Base-by-base conservation (phyloP, 176 grass and related monocot species). In the Poa pratensis region DNA sequence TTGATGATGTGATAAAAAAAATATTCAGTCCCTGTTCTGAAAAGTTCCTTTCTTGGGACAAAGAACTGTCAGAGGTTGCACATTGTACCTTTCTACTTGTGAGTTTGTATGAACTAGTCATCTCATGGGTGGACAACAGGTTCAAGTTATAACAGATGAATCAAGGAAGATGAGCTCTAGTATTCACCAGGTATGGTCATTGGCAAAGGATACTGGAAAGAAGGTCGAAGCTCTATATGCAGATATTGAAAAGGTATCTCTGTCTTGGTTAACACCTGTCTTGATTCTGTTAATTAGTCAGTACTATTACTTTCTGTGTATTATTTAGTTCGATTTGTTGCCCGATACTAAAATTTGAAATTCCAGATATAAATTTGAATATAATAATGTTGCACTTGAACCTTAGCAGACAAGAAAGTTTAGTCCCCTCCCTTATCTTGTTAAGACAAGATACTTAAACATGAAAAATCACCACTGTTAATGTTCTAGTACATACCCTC, bases 141-240 rank as follows among this genome's bases (percentile, higher is more conserved):
- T 85, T 85, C 61, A 82, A 86, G 63, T 70, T 54, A 12, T 81
- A 42, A 81, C 51, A 68, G 83, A 76, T 77, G 78, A 71, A 61
- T 86, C 77, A 64, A 64, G 51, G 39, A 48, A 69, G 37, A 40
- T 68, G 69, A 85, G 76, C 32, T 78, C 54, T 79, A 84, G 13
- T 73, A 32, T 71, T 51, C 67, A 77, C 34, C 75, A 75, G 80
- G 52, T 86, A 17, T 82, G 72, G 71, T 86, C 69, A 68, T 75
- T 89, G 15, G 60, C 76, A 48, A 85, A 80, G 60, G 82, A 80
- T 80, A 85, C 87, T 58, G 82, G 66, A 40, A 89, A 80, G 75
- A 89, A 42, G 82, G 68, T 89, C 13, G 87, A 89, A 75, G 26
- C 5, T 62, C 20, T 89, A 51, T 76, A 77, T 82, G 75, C 78